phyloP scores from a whole-genome alignment of 305 asterid genomes.

The Fraxinus paxiana region DNA sequence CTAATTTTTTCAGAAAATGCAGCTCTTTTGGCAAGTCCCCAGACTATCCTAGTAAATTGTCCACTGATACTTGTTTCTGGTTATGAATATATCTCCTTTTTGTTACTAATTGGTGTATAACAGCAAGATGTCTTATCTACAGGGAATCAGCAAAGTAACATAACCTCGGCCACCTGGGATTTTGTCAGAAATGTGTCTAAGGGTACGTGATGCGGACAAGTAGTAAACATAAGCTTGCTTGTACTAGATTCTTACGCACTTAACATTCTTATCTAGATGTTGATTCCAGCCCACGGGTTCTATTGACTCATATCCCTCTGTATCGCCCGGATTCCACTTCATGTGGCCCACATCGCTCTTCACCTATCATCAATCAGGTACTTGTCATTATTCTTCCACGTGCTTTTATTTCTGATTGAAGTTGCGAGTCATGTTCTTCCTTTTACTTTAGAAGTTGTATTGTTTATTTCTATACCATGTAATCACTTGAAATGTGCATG shows the following conservation, averaged over 20 bases:
- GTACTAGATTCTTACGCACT: conserved; percentile 10
- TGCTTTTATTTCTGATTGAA: background rate
- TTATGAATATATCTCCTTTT: background rate
- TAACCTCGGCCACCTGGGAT: conserved; percentile 69
- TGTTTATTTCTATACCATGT: conserved; percentile 3
- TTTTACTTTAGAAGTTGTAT: conserved; percentile 1
- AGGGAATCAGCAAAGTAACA: conserved; percentile 52
- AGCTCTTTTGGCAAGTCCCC: background rate
- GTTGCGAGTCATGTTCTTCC: background rate
- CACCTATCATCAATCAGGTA: conserved; percentile 85
- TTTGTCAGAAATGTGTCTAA: conserved; percentile 51
- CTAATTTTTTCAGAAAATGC: background rate
- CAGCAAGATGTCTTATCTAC: conserved; percentile 29
- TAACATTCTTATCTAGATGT: conserved; percentile 41
- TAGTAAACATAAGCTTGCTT: conserved; percentile 13
- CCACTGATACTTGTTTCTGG: background rate
- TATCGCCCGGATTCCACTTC: conserved; percentile 73
- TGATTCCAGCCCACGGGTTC: conserved; percentile 54
- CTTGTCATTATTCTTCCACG: background rate
- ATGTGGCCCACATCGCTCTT: conserved; percentile 79
- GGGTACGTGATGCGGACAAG: conserved; percentile 39
- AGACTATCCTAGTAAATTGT: background rate
- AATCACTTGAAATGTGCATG: conserved; percentile 12
- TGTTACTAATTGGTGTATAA: conserved; percentile 12
- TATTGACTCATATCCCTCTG: conserved; percentile 88